Evolutionary conservation across 257 asterid genomes (phyloP).

Genomic region (Solanum piurae): DNA sequence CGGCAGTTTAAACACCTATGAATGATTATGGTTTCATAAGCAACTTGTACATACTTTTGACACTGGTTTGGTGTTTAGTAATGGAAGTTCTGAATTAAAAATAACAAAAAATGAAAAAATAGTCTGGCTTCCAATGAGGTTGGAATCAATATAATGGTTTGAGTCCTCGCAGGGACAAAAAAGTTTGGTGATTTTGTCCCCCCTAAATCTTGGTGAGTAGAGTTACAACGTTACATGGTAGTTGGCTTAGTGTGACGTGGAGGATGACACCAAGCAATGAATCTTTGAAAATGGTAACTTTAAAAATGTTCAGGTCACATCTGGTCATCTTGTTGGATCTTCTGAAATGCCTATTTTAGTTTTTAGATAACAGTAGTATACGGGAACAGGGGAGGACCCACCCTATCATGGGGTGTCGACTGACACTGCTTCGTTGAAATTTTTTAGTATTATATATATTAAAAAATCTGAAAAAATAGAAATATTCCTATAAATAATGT

Average conservation of each 20-base stretch:
- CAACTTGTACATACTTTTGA: background rate
- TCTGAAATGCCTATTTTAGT: background rate
- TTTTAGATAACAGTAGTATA: background rate
- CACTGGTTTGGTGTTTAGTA: background rate
- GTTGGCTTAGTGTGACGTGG: background rate
- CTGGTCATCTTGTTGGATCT: background rate
- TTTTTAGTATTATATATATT: background rate
- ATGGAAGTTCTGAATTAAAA: background rate
- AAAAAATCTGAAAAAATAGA: background rate
- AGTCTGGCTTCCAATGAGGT: background rate
- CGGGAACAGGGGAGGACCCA: background rate
- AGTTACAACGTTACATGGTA: background rate
- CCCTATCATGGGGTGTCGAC: background rate
- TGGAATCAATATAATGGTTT: background rate
- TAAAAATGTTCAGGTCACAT: background rate
- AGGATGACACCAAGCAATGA: background rate
- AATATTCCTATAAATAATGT: too few species aligned
- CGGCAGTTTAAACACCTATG: background rate
- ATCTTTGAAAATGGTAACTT: background rate
- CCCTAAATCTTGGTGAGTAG: background rate
- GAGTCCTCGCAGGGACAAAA: background rate
- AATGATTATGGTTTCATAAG: background rate
- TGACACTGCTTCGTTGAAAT: background rate
- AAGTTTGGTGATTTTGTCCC: background rate
- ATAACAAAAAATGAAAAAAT: background rate